Base-by-base conservation (phyloP, 2,329 filamentous ascomycete genomes). In the Hyphodiscus sp. region DNA sequence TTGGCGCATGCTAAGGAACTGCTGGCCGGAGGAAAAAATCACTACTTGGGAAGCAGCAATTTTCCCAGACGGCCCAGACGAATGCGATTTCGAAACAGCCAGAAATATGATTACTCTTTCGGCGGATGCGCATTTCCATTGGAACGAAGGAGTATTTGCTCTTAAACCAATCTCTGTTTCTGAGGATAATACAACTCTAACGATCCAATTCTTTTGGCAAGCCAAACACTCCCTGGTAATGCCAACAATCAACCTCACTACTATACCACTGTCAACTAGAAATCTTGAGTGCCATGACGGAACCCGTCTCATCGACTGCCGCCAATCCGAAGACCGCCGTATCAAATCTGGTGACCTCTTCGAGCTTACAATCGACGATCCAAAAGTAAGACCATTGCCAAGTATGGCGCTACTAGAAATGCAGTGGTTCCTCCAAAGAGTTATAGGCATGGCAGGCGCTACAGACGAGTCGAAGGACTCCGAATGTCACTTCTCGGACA, bases 311-410 rank as follows among this genome's bases (percentile, higher is more conserved):
- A 38, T 50, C 15, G 54, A 56, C 20, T 26, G 19, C 9, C 42
- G 29, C 38, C 23, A 26, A 58, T 78, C 71, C 50, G 23, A 44
- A 45, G 10, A 26, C 18, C 20, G 67, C 1, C 72, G 16, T 45
- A 51, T 60, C 43, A 49, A 53, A 54, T 60, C 58, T 15, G 51
- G 51, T 9, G 52, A 60, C 30, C 29, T 52, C 16, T 56, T 60
- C 41, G 48, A 48, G 29, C 19, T 60, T 7, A 47, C 46, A 54
- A 60, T 53, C 6, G 41, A 43, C 20, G 51, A 57, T 47, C 49
- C 55, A 29, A 16, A 20, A 43, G 20, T n/a, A 18, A 48, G 43
- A 49, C 55, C 51, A 16, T 20, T 57, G 10, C 55, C 55, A 51
- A 54, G 45, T 41, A 44, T 54, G 15, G 19, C 18, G 41, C 44